Evolutionary conservation across 192 early-diverging fungal species (phyloP), one percentile per base, ranked within the genome.

Genomic region (Coemansia sp.): DNA sequence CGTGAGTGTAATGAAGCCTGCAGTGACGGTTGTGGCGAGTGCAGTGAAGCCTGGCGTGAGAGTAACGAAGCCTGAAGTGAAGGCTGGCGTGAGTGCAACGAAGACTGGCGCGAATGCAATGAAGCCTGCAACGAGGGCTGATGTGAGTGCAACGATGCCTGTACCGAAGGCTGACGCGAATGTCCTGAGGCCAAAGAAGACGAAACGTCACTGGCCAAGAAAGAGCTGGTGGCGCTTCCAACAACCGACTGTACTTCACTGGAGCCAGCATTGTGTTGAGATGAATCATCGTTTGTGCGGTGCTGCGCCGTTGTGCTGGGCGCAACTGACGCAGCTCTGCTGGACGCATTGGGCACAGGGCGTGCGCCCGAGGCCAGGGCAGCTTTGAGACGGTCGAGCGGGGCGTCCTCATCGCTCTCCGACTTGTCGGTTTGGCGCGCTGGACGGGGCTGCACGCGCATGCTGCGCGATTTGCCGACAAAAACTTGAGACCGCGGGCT

Each of bases 361-460:
- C 59, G 59, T 8, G 57, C 13, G 13, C 65, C 76, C 4, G 71
- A 57, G 26, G 57, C 60, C 11, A 79, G 76, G 26, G 73, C 71
- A 3, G 64, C 71, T 63, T 73, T 62, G 38, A 79, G 64, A 53
- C 59, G 27, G 41, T 79, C 57, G 27, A 79, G 71, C 13, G 76
- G 76, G 45, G 71, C 70, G 60, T 79, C 76, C 54, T 79, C 76
- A 26, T 66, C 64, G 35, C 69, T 35, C 7, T 26, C 43, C 3
- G 59, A 35, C 12, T n/a, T n/a, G 2, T 2, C 11, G 13, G 7
- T 8, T n/a, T 43, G 12, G 20, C 27, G 47, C 43, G 24, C 27
- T 10, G 20, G 10, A 4, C 38, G 45, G 10, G 59, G 27, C 9
- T 54, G 50, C 12, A 54, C 63, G 39, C 45, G 59, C 43, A 72